Evolutionary conservation across 768 basidiomycete species (phyloP), one percentile per base, ranked within the genome.

Genomic region (Mycena polygramma): DNA sequence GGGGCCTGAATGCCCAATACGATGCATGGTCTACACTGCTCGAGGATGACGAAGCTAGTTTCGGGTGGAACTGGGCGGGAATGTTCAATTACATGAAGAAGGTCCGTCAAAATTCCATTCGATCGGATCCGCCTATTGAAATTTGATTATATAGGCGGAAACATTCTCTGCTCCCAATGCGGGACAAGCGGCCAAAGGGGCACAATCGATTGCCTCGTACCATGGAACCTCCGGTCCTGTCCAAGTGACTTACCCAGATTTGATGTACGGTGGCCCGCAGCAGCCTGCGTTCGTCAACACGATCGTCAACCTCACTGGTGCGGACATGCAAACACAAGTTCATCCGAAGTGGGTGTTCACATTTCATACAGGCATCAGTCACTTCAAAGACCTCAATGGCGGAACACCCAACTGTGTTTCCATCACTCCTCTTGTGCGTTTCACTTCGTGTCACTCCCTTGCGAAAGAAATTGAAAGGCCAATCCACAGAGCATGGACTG

Each of bases 231-330:
- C 78, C 2, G 89, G 89, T 0, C 89, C 89, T 2, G 83, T 90
- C 0, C 86, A 88, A 70, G 87, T 88, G 30, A 86, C 86, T 1
- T 86, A 82, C 73, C 86, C 84, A 19, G 85, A 83, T 75, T 75
- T 72, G 7, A 90, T 90, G 85, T 89, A 87, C 69, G 87, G 88
- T 17, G 89, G 88, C 2, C 86, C 88, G 6, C 86, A 88, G 54
- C 88, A 89, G 69, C 66, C 77, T 2, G 81, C 75, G n/a, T 90
- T 89, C 74, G 76, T 86, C 52, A 66, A 82, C 61, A 85, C 88
- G 4, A 83, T 88, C 60, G 80, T 82, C 35, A 80, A 80, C 51
- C 72, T 87, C 14, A 88, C 86, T 8, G 87, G 68, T 69, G 35
- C 54, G 46, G 51, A 35, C 43, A 57, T 35, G 17, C 22, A 30